Base-by-base conservation (phyloP, 441 rosid genomes). In the Geranium incanum region DNA sequence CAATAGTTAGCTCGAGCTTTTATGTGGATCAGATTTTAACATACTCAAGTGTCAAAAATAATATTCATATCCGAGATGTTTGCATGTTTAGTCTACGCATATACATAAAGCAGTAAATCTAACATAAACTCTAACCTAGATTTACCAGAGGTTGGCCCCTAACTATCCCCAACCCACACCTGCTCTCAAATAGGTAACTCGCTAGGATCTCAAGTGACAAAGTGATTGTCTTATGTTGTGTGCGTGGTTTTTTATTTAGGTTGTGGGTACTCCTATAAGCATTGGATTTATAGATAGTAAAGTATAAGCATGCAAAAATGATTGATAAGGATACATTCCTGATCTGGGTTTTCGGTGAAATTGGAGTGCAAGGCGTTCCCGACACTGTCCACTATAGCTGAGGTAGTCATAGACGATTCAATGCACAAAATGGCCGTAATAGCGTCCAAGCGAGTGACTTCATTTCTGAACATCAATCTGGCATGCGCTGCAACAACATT, bases 321-420 rank as follows among this genome's bases (percentile, higher is more conserved):
- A 41, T 37, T 36, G 37, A 62, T 19, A 83, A 92, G 97, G 99
- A 90, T 95, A 95, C 99, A 87, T 76, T 95, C 97, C 16, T 77
- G 78, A 78, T 92, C 96, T 36, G 97, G 96, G 70, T 87, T 86
- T 77, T 92, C 93, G 3, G 85, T 76, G 78, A 95, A 95, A 85
- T 95, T 95, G 33, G 95, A 90, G 80, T 90, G 99, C 19, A 95
- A 76, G 38, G 95, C 92, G 69, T 95, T 92, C 70, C 97, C 97
- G 28, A 82, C 80, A 77, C 87, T 85, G 79, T 95, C 99, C 72
- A 95, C 93, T 1, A 95, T 95, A 71, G 93, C 98, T 0, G 96
- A 90, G 50, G 86, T 92, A 64, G 98, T 93, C 98, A 93, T 93
- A 63, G 97, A 93, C 64, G 94, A 93, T 82, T 93, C 93, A 11